Percentiles rank a stretch among this genome's conserved stretches.
phyloP scores from a whole-genome alignment of 1,284 basidiomycete species.

The Rhizoctonia solani region DNA sequence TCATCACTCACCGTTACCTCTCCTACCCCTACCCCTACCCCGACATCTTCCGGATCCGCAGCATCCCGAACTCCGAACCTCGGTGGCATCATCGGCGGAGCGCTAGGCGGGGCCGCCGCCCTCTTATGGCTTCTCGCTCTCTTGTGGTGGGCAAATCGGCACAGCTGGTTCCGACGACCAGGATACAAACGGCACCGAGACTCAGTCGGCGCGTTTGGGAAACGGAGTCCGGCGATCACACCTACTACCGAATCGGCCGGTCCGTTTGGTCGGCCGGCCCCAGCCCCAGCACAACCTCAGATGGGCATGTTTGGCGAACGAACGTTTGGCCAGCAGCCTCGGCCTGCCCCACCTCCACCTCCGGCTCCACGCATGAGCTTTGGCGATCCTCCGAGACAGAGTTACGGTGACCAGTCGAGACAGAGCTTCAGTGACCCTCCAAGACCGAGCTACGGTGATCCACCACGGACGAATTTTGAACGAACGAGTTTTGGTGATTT shows the following conservation, averaged over 20 bases:
- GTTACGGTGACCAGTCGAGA: background rate
- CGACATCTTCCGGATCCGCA: background rate
- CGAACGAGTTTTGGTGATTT: background rate
- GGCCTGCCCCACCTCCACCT: too few species aligned
- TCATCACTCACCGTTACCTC: background rate
- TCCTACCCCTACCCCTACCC: background rate
- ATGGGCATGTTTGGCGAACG: background rate
- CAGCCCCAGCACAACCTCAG: background rate
- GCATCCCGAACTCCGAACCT: slow-evolving; percentile 3
- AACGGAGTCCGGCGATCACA: slow-evolving; percentile 5
- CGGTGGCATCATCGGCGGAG: slow-evolving; percentile 22
- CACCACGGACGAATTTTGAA: background rate
- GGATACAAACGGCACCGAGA: slow-evolving; percentile 3
- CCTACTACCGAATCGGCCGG: background rate
- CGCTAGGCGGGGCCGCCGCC: slow-evolving; percentile 6
- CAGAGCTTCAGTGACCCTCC: background rate
- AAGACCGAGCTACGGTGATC: background rate
- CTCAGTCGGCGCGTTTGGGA: slow-evolving; percentile 1
- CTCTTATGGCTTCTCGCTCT: slow-evolving; percentile 12
- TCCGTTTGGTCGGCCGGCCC: background rate
- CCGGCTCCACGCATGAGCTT: too few species aligned
- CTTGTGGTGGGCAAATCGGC: slow-evolving; percentile 9
- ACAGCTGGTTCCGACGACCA: slow-evolving; percentile 24
- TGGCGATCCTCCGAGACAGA: background rate
- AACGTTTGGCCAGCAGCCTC: slow-evolving; percentile 11